Evolutionary conservation across 768 basidiomycete species (phyloP), one percentile per base, ranked within the genome.

Genomic region (Mrakia blollopis): DNA sequence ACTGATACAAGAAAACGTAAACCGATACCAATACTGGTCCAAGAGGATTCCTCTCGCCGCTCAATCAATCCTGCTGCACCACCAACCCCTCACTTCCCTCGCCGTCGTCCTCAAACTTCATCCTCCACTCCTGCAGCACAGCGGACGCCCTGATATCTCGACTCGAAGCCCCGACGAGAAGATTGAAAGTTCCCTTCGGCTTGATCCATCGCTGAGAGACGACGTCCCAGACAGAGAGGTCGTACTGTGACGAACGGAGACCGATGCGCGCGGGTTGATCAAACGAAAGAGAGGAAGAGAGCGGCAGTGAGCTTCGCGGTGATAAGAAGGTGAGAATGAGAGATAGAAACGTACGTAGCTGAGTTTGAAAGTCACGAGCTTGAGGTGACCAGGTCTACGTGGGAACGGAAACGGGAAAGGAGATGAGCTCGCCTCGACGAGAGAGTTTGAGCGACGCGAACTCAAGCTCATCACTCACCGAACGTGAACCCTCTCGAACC

Each of bases 361-460:
- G 37, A 77, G 76, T 3, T 32, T 10, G 70, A 72, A 62, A 11
- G 32, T 41, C 60, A 77, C 70, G 44, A 61, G 28, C 28, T 82
- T 86, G 11, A 89, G 77, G 72, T 79, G 37, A 11, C 81, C 81
- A 5, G 76, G 70, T 11, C 69, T 57, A 3, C 1, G 8, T 21
- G 62, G 32, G 32, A 63, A 21, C 2, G 5, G 30, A 30, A 14
- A 63, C 25, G 5, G 25, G 47, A 47, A 77, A 35, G 28, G 37
- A n/a, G n/a, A n/a, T n/a, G n/a, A n/a, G n/a, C n/a, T n/a, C n/a
- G n/a, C n/a, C n/a, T n/a, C n/a, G 54, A 23, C 14, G 4, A 11
- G 47, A 21, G 14, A 7, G 11, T 44, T 11, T 2, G 44, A 44
- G 14, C 44, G 44, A 13, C 11, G 18, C 44, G 14, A 23, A n/a